Base-by-base conservation (phyloP, 371 early-diverging fungal genomes). In the Rhizopus delemar region DNA sequence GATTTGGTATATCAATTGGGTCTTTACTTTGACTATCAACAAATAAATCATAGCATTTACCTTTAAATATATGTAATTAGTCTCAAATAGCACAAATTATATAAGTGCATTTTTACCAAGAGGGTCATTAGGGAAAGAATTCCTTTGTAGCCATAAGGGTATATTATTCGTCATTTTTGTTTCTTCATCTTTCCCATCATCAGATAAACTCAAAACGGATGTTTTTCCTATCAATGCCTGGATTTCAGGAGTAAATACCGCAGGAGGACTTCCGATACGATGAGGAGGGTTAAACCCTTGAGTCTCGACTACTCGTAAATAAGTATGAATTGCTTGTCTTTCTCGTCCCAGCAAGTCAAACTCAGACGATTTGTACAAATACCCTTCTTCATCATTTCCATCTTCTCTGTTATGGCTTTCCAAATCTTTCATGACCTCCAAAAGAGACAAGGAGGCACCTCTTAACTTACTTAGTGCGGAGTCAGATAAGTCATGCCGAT, bases 211-310 rank as follows among this genome's bases (percentile, higher is more conserved):
- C 33, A 62, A 52, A 46, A 58, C 52, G 5, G 63, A 55, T 1
- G 71, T 61, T 43, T 63, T 65, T 8, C 52, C 63, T 70, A 78
- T 69, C 29, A 78, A 56, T 7, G 70, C 69, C 45, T 65, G 65
- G 38, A 78, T 75, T 51, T 70, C 71, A 15, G 71, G 68, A 15
- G 71, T 64, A 34, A 73, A 74, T 12, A 64, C 56, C 3, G 73
- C 68, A 22, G 71, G 71, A n/a, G 71, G 69, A n/a, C 68, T 58
- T 29, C 74, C 79, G 11, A 75, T 70, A 43, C 71, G 75, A 57
- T 78, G 79, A 9, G 79, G 72, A 2, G 79, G 79, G 56, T 73
- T 79, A 39, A 79, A 71, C 0, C 67, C 79, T 50, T 69, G 58
- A 13, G 57, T 34, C 41, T 79, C 74, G 16, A 79, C 66, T 0